Evolutionary conservation across 1,139 yeast species (phyloP).

Genomic region (Pichia sp.): DNA sequence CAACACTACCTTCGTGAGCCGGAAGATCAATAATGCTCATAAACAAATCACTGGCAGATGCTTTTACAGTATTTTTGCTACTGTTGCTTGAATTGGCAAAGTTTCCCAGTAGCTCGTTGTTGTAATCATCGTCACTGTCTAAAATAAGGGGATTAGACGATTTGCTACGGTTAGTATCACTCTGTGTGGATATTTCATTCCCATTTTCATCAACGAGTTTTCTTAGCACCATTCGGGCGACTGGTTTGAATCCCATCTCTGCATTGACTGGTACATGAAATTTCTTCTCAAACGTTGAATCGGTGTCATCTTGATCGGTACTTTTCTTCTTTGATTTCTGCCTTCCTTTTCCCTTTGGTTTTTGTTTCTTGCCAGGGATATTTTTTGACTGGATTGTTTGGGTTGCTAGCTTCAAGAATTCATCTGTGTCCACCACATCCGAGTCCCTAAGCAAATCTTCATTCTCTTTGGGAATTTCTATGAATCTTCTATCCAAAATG

Average conservation of each 20-base stretch:
- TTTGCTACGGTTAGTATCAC: neutral
- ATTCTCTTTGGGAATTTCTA: slow-evolving; percentile 71
- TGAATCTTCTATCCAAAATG: slow-evolving; percentile 47
- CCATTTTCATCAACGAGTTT: neutral
- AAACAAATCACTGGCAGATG: slow-evolving; percentile 3
- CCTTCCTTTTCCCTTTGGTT: neutral
- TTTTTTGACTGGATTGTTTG: slow-evolving; percentile 26
- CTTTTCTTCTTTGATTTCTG: slow-evolving; percentile 2
- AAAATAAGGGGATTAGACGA: neutral
- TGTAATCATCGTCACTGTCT: slow-evolving; percentile 7
- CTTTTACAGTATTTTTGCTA: neutral
- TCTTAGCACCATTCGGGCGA: slow-evolving; percentile 43
- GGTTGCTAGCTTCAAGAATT: slow-evolving; percentile 61
- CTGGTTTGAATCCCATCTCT: slow-evolving; percentile 62
- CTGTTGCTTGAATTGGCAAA: neutral
- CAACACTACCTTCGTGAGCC: slow-evolving; percentile 6
- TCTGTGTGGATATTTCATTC: neutral
- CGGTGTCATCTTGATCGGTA: slow-evolving; percentile 22
- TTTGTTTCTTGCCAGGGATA: slow-evolving; percentile 20
- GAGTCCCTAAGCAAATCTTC: slow-evolving; percentile 28
- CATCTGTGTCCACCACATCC: slow-evolving; percentile 56
- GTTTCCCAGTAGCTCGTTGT: neutral
- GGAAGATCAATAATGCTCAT: neutral
- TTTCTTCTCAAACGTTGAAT: slow-evolving; percentile 34
- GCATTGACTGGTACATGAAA: slow-evolving; percentile 83